Conservation (phyloP, 768 basidiomycete species). For the Tricholoma bakamatsutake region DNA sequence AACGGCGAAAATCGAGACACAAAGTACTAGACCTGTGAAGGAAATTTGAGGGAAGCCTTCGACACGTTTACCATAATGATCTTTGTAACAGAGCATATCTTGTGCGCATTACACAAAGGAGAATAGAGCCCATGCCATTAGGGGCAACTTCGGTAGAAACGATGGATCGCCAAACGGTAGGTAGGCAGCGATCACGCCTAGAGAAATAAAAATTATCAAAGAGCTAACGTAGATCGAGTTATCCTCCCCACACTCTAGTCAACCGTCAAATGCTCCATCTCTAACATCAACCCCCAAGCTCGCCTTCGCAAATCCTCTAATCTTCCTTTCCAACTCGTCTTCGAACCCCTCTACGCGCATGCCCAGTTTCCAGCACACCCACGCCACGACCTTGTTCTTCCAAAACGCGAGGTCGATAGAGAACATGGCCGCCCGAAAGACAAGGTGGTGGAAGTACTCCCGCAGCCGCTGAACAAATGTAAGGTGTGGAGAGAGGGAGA, state of each 20-base stretch:
- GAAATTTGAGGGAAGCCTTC: too few species aligned
- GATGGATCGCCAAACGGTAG: too few species aligned
- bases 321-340: slow-evolving; percentile 71
- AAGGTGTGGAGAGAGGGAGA: slow-evolving; percentile 40
- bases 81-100: too few species aligned
- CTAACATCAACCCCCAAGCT: slow-evolving; percentile 75
- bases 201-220: not conserved
- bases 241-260: slow-evolving; percentile 2
- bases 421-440: slow-evolving; percentile 62
- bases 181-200: not conserved
- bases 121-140: too few species aligned
- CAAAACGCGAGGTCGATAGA: slow-evolving; percentile 72
- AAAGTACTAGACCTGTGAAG: too few species aligned
- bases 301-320: slow-evolving; percentile 70
- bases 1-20: too few species aligned
- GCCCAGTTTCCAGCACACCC: slow-evolving; percentile 38
- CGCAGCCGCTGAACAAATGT: slow-evolving; percentile 33
- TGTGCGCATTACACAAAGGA: too few species aligned
- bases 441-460: slow-evolving; percentile 53
- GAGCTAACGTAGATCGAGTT: not conserved
- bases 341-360: slow-evolving; percentile 56
- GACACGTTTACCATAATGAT: too few species aligned
- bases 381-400: slow-evolving; percentile 46
- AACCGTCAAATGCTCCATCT: slow-evolving; percentile 49
- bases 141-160: too few species aligned